A percentile compares a stretch with the other conserved stretches of the same genome.
Evolutionary conservation across 257 asterid species (phyloP).

Genomic region (Solanum bulbocastanum): DNA sequence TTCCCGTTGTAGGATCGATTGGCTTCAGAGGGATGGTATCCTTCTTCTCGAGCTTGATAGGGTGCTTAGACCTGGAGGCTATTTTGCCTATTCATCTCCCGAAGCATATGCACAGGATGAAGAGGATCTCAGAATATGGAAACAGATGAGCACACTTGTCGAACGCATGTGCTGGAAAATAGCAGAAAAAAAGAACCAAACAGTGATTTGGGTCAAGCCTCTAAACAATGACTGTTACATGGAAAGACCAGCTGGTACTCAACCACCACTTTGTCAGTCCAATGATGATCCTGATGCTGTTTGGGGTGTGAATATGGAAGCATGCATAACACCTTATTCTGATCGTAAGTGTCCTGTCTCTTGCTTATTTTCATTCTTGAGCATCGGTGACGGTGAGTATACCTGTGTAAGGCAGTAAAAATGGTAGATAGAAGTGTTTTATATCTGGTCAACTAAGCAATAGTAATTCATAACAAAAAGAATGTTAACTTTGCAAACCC

Average conservation of each 20-base stretch:
- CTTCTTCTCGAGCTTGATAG: conserved; percentile 93
- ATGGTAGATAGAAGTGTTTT: not conserved
- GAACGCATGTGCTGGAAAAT: conserved; percentile 95
- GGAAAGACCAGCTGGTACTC: conserved; percentile 67
- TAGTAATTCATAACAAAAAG: not conserved
- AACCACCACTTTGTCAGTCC: conserved; percentile 83
- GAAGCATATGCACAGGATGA: conserved; percentile 97
- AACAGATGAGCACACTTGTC: conserved; percentile 72
- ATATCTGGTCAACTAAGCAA: not conserved
- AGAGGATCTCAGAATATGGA: conserved; percentile 87
- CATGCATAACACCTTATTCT: conserved; percentile 86
- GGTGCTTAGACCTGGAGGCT: conserved; percentile 89
- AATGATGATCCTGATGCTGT: conserved; percentile 91
- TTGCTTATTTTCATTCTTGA: not conserved
- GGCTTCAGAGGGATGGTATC: conserved; percentile 91
- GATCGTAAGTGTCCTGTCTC: conserved; percentile 55
- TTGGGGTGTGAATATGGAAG: conserved; percentile 76
- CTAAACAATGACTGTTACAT: conserved; percentile 66
- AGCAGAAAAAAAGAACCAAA: conserved; percentile 71
- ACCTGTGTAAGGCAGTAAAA: not conserved
- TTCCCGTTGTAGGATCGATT: conserved; percentile 93
- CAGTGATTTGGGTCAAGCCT: conserved; percentile 93
- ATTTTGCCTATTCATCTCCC: conserved; percentile 90
- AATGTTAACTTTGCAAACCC: not conserved
- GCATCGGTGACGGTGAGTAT: not conserved